phyloP scores from a whole-genome alignment of 768 basidiomycete genomes.

The Kwoniella bestiolae region DNA sequence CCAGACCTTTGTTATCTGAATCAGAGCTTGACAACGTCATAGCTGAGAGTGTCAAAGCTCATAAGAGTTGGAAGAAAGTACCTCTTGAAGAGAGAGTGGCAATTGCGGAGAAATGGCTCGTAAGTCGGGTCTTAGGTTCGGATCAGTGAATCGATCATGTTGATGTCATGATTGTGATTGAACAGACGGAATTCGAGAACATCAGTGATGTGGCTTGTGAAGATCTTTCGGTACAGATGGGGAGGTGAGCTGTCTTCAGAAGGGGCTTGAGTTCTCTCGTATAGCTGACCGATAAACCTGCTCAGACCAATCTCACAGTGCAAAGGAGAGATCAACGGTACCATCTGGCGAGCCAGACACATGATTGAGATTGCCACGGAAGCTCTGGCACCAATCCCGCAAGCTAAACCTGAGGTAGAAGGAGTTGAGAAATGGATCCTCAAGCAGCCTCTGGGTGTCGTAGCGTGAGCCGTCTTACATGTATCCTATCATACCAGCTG shows the following conservation, averaged over 20 bases:
- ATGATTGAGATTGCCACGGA: constrained; percentile 81
- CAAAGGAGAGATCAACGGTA: constrained; percentile 77
- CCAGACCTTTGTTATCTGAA: constrained; percentile 68
- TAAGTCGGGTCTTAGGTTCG: constrained; percentile 47
- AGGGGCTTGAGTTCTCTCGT: neutral
- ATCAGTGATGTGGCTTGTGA: constrained; percentile 67
- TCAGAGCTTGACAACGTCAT: constrained; percentile 69
- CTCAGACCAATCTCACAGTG: constrained; percentile 76
- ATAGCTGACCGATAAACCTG: neutral
- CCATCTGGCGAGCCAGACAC: constrained; percentile 78
- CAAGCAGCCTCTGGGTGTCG: constrained; percentile 81
- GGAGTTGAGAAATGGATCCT: constrained; percentile 83
- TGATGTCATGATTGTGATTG: neutral
- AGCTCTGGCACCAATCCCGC: constrained; percentile 72
- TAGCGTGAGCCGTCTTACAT: constrained; percentile 60
- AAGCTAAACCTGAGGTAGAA: constrained; percentile 77
- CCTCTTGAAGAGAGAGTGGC: constrained; percentile 69
- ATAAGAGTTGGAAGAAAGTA: constrained; percentile 72
- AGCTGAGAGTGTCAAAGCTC: constrained; percentile 66
- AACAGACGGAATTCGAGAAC: constrained; percentile 63
- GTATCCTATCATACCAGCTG: neutral
- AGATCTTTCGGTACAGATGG: constrained; percentile 89
- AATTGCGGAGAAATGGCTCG: constrained; percentile 74
- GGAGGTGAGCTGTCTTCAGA: constrained; percentile 67
- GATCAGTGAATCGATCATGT: constrained; percentile 1